Evolutionary conservation across 805 yeast genomes (phyloP).

Genomic region (Candida dendrica): DNA sequence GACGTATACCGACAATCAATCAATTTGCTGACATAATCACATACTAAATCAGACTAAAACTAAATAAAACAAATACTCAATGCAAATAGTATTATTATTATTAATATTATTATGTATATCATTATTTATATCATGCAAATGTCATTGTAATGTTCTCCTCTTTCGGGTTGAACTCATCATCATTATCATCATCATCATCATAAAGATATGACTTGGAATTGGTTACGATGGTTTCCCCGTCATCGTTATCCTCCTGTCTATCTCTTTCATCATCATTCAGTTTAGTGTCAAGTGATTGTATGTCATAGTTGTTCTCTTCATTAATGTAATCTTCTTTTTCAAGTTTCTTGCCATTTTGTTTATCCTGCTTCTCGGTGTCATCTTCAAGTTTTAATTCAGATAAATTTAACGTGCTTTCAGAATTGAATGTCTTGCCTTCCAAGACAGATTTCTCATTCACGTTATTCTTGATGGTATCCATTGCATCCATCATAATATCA

Average conservation of each 20-base stretch:
- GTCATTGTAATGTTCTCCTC: background rate
- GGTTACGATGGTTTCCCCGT: background rate
- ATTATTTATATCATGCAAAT: background rate
- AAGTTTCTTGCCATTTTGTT: background rate
- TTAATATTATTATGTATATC: too few species aligned
- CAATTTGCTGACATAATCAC: too few species aligned
- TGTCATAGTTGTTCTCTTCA: conserved; percentile 14
- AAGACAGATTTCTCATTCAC: conserved; percentile 1
- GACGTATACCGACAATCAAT: background rate
- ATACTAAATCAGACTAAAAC: too few species aligned
- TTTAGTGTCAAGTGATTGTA: conserved; percentile 1
- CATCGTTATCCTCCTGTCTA: background rate
- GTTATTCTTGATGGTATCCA: conserved; percentile 12
- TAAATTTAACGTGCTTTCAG: background rate
- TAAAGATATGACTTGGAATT: background rate
- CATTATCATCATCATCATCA: background rate
- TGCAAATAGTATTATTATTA: too few species aligned
- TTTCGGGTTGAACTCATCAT: background rate
- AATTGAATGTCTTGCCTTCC: conserved; percentile 1
- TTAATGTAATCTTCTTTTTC: conserved; percentile 7
- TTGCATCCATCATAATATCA: conserved; percentile 32
- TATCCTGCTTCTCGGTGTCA: too few species aligned
- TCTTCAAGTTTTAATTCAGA: background rate
- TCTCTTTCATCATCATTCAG: background rate
- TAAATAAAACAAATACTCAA: too few species aligned